A percentile compares a stretch with the other conserved stretches of the same genome.
phyloP scores from a whole-genome alignment of 306 rosid genomes.

The Hippophae gyantsensis region DNA sequence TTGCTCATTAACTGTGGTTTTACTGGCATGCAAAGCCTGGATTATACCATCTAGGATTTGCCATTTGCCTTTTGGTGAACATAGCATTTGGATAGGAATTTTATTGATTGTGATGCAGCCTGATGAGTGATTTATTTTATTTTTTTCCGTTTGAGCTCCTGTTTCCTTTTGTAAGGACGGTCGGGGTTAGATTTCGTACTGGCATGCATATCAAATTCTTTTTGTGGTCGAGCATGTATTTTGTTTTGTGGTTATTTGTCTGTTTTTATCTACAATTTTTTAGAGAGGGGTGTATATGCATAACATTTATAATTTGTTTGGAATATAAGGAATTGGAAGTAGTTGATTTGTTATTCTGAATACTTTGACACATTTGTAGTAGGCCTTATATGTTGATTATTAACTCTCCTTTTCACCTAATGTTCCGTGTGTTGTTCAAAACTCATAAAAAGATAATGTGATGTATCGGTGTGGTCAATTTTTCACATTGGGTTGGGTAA shows the following conservation, averaged over 20 bases:
- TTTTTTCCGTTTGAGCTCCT: constrained; percentile 26
- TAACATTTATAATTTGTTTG: constrained; percentile 39
- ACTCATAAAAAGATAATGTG: no score
- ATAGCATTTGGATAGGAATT: constrained; percentile 37
- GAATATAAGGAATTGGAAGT: constrained; percentile 43
- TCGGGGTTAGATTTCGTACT: constrained; percentile 38
- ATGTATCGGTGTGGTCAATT: no score
- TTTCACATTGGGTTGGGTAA: no score
- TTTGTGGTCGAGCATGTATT: constrained; percentile 48
- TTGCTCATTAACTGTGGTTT: constrained; percentile 44
- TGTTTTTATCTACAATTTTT: constrained; percentile 15
- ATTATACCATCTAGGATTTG: constrained; percentile 35
- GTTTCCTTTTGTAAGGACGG: constrained; percentile 33
- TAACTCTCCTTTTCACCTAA: no score
- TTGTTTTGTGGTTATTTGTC: constrained; percentile 16
- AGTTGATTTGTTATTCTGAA: constrained; percentile 37
- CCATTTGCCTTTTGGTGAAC: constrained; percentile 32
- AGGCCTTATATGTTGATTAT: no score
- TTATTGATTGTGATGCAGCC: constrained; percentile 60
- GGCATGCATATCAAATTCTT: constrained; percentile 55
- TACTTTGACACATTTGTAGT: no score
- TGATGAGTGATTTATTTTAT: constrained; percentile 56
- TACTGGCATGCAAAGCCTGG: constrained; percentile 37
- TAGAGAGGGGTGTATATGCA: constrained; percentile 59
- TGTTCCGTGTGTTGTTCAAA: no score